Evolutionary conservation across 768 basidiomycete genomes (phyloP).

Genomic region (Hemileccinum impolitum): DNA sequence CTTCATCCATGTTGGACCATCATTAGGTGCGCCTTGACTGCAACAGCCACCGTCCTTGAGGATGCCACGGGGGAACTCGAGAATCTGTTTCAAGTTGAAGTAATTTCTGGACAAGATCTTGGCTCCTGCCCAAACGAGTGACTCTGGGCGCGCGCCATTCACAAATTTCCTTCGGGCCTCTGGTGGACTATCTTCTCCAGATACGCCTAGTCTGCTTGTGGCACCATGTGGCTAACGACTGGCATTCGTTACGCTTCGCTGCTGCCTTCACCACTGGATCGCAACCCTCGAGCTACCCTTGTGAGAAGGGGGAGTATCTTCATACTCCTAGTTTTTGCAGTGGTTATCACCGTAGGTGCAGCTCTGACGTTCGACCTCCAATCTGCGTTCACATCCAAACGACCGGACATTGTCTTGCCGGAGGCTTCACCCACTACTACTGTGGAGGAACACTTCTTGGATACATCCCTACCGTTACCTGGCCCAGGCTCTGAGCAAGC

Average conservation of each 20-base stretch:
- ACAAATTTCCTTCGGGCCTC: not conserved
- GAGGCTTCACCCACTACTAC: not conserved
- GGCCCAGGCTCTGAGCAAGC: not conserved
- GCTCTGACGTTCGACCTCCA: slow-evolving; percentile 12
- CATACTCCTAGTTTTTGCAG: slow-evolving; percentile 1
- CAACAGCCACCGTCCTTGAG: no score
- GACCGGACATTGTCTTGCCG: not conserved
- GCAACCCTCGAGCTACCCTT: not conserved
- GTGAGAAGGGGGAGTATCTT: slow-evolving; percentile 10
- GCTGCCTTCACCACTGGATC: slow-evolving; percentile 4
- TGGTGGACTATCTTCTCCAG: slow-evolving; percentile 2
- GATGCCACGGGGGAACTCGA: no score
- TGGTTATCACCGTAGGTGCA: slow-evolving; percentile 9
- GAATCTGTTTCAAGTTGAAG: no score
- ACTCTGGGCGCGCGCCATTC: no score
- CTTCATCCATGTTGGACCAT: no score
- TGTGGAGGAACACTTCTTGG: not conserved
- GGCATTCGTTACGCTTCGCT: slow-evolving; percentile 11
- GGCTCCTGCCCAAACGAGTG: no score
- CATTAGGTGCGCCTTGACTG: no score
- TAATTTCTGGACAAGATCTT: no score
- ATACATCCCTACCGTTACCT: not conserved
- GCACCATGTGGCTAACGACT: slow-evolving; percentile 16
- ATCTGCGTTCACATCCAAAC: slow-evolving; percentile 2
- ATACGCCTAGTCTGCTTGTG: not conserved